phyloP scores from a whole-genome alignment of 1,284 basidiomycete species.

The Erythrobasidium hasegawianum region DNA sequence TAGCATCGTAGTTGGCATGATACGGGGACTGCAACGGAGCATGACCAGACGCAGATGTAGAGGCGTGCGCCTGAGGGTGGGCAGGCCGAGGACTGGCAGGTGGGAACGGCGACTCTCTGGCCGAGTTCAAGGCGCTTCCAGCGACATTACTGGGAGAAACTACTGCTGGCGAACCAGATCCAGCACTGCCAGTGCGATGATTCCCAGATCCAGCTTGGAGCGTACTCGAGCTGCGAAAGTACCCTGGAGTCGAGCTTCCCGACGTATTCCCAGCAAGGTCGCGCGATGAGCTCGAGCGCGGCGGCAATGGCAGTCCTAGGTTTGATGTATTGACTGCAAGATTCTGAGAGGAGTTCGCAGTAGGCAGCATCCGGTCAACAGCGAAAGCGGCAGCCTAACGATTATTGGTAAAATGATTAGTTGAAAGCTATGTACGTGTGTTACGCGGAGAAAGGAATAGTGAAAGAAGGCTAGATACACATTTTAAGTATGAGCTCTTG shows the following conservation, averaged over 20 bases:
- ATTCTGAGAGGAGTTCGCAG: not conserved
- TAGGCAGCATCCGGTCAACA: not conserved
- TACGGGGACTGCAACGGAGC: not conserved
- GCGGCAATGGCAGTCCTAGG: not conserved
- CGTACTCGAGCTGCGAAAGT: not conserved
- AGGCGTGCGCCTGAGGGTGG: not conserved
- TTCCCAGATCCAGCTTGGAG: no score
- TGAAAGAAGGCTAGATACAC: no score
- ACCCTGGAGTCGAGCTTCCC: not conserved
- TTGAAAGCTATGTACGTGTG: no score
- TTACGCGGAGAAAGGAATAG: no score
- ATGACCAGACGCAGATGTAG: not conserved
- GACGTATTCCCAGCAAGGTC: not conserved
- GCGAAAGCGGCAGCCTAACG: no score
- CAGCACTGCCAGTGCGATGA: no score
- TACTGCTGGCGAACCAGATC: no score
- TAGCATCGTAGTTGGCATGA: constrained; percentile 18
- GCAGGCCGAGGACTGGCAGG: not conserved
- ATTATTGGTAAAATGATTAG: no score
- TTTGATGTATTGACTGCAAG: not conserved
- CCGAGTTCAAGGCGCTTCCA: no score
- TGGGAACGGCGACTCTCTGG: no score
- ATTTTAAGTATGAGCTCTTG: no score
- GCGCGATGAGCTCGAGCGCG: not conserved
- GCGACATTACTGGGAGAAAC: no score